Evolutionary conservation across 768 basidiomycete species (phyloP).

Genomic region (Lepiota brunneoincarnata): DNA sequence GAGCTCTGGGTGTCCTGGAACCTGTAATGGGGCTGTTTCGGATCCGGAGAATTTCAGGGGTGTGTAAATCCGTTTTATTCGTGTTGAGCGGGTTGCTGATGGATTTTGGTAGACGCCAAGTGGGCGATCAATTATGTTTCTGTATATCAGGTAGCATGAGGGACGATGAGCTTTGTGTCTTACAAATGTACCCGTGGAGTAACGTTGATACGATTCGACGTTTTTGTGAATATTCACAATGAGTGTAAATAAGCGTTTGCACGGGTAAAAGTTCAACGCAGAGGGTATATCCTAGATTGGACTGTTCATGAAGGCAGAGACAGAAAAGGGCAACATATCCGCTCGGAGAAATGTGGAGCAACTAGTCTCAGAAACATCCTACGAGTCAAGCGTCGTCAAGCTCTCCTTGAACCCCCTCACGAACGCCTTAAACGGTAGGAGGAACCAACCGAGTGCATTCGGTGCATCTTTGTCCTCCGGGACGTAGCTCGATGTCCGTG

Average conservation of each 20-base stretch:
- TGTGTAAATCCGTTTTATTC: conserved; percentile 19
- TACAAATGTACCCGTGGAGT: too few species aligned
- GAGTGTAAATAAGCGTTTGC: too few species aligned
- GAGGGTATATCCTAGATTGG: too few species aligned
- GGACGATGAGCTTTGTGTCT: too few species aligned
- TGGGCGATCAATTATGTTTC: conserved; percentile 58
- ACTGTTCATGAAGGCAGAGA: too few species aligned
- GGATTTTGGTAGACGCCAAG: conserved; percentile 38
- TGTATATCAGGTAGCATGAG: conserved; percentile 34
- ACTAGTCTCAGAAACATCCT: background rate
- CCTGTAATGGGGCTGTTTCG: conserved; percentile 45
- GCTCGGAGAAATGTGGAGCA: too few species aligned
- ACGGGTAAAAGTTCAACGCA: too few species aligned
- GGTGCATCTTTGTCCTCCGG: conserved; percentile 43
- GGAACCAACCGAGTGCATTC: conserved; percentile 55
- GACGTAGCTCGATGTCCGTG: conserved; percentile 45
- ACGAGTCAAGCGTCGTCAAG: conserved; percentile 23
- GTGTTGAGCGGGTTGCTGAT: background rate
- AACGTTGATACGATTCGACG: too few species aligned
- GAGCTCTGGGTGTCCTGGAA: conserved; percentile 39
- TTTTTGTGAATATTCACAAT: too few species aligned
- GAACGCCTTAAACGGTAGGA: conserved; percentile 62
- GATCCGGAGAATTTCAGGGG: conserved; percentile 53
- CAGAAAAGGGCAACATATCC: too few species aligned
- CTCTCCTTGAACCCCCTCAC: conserved; percentile 68